These are phyloP conservation scores for Fusarium falciforme DNA, from an alignment of 2,329 filamentous ascomycete species.

Conservation along the genomic window DNA sequence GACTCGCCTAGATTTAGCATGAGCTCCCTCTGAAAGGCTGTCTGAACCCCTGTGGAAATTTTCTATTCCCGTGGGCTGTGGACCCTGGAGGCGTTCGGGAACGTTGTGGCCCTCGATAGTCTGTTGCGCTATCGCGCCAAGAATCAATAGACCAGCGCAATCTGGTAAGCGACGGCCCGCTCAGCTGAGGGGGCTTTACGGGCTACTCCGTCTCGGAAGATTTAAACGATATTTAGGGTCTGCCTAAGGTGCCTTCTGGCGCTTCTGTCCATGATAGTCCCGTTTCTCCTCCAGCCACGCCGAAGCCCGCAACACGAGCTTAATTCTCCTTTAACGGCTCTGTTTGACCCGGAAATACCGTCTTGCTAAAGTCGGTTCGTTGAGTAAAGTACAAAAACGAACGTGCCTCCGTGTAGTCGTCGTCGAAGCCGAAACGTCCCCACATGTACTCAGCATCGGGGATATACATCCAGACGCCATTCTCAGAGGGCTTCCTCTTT, in stretches of 20 bases:
- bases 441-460: neutral
- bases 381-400: neutral
- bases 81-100: neutral
- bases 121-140: neutral
- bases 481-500: neutral
- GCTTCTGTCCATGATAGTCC: neutral
- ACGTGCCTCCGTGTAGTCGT: neutral
- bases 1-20: neutral
- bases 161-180: neutral
- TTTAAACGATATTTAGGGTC: neutral
- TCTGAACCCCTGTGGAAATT: neutral
- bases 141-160: neutral
- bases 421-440: neutral
- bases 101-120: slow-evolving; percentile 1
- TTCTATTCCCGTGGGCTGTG: neutral
- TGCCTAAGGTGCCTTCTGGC: neutral
- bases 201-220: neutral
- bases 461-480: neutral
- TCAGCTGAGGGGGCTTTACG: neutral
- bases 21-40: neutral
- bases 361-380: neutral
- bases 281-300: neutral
- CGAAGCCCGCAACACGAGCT: neutral
- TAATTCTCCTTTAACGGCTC: neutral
- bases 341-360: neutral